Evolutionary conservation across 2,329 filamentous ascomycete species (phyloP).

Genomic region (Dactylellina drechsleri): DNA sequence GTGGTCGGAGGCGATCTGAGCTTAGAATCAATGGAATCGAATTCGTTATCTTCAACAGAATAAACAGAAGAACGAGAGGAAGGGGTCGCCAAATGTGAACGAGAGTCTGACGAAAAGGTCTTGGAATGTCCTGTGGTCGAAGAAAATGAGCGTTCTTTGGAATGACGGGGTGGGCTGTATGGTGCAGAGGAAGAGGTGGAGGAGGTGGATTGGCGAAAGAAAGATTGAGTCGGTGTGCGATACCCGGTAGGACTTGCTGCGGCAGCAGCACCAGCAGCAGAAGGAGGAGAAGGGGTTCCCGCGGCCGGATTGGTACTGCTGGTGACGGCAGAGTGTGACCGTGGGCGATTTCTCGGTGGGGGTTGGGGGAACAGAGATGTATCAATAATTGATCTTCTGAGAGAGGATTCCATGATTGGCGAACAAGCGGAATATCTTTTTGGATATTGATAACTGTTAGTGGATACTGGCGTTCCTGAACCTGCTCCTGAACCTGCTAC

Average conservation of each 20-base stretch:
- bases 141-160: constrained; percentile 48
- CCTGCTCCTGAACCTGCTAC: constrained; percentile 33
- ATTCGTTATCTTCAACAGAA: constrained; percentile 53
- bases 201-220: constrained; percentile 54
- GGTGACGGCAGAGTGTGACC: too few species aligned
- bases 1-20: constrained; percentile 40
- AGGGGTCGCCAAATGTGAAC: constrained; percentile 51
- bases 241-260: constrained; percentile 27
- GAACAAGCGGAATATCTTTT: constrained; percentile 48
- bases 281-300: constrained; percentile 24
- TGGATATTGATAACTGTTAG: constrained; percentile 42
- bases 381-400: constrained; percentile 55
- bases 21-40: constrained; percentile 43
- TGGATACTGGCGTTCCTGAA: constrained; percentile 29
- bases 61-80: constrained; percentile 54
- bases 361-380: constrained; percentile 54
- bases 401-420: constrained; percentile 52
- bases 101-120: constrained; percentile 52
- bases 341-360: constrained; percentile 45
- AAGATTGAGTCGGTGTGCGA: constrained; percentile 53
- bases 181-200: constrained; percentile 53
- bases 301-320: constrained; percentile 6
- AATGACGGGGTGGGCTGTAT: constrained; percentile 52
- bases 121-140: constrained; percentile 50
- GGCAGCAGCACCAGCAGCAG: constrained; percentile 18